phyloP scores from a whole-genome alignment of 2,329 filamentous ascomycete genomes.

The Gyromitra esculenta region DNA sequence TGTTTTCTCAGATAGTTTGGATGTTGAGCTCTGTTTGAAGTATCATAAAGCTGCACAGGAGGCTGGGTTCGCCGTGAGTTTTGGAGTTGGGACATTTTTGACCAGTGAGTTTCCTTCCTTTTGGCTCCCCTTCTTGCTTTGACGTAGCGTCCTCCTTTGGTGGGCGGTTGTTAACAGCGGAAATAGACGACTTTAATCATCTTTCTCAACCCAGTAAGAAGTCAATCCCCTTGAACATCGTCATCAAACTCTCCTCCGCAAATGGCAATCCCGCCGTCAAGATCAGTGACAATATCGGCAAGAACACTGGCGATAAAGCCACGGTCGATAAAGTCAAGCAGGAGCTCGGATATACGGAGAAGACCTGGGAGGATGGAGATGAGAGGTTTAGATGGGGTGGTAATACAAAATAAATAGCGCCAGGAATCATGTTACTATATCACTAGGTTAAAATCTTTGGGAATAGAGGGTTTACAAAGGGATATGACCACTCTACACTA shows the following conservation, averaged over 20 bases:
- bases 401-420: conserved; percentile 10
- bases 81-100: conserved; percentile 94
- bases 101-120: conserved; percentile 69
- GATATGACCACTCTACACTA: background rate
- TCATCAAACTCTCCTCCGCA: conserved; percentile 93
- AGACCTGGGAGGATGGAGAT: conserved; percentile 51
- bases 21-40: conserved; percentile 87
- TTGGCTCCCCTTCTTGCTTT: background rate
- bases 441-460: background rate
- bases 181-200: conserved; percentile 82
- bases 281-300: conserved; percentile 88
- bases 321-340: conserved; percentile 85
- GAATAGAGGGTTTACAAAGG: background rate
- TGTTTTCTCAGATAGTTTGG: conserved; percentile 94
- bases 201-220: conserved; percentile 75
- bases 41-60: conserved; percentile 87
- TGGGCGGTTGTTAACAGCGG: background rate
- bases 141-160: background rate
- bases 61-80: conserved; percentile 82
- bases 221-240: conserved; percentile 92
- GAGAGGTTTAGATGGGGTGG: conserved; percentile 54
- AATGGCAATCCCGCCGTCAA: conserved; percentile 85
- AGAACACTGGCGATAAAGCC: conserved; percentile 88
- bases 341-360: conserved; percentile 62
- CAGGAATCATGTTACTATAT: background rate